Base-by-base conservation (phyloP, 2,329 filamentous ascomycete genomes). In the Dactylella cylindrospora region DNA sequence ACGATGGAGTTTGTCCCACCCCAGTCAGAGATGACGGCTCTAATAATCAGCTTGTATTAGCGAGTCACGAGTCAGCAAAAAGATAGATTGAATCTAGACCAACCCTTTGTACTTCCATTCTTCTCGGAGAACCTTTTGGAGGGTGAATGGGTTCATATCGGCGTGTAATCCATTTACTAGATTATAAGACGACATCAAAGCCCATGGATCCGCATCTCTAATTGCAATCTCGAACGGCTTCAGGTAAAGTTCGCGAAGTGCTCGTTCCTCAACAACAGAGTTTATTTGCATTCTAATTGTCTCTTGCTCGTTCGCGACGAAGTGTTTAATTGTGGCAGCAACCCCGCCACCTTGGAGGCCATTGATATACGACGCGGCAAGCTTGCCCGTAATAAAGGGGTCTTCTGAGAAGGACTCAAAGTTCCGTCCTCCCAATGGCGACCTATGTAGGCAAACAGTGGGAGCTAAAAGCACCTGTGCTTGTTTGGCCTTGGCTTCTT, bases 401-500 rank as follows among this genome's bases (percentile, higher is more conserved):
- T 89, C 86, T 70, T 89, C 86, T 25, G 82, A 80, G 68, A 90
- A 93, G 0, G 87, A 90, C 73, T 94, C 88, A 67, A 93, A 94
- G 66, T 90, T 90, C 61, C 88, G 80, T 15, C 88, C 88, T 13
- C 88, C 88, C 0, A 93, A 77, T 0, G 88, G 88, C 44, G 86
- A 86, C 10, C 88, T 81, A 69, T 93, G 88, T 76, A 89, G 84
- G 79, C 75, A 82, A 68, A 84, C 81, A 17, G 81, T 84, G 2
- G 82, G 82, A 0, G 81, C 81, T 0, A 84, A 74, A 59, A 81
- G 79, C 13, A 75, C 76, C 68, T 83, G 80, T 2, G 79, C 80
- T 29, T 79, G 79, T 70, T 83, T 82, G 0, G 76, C 75, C 41
- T 78, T 76, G 31, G 78, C 76, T 66, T 82, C 79, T 38, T 76